Evolutionary conservation across 2,329 filamentous ascomycete species (phyloP), one percentile per base, ranked within the genome.

Genomic region (Dryadomyces quercus-mongolicae): DNA sequence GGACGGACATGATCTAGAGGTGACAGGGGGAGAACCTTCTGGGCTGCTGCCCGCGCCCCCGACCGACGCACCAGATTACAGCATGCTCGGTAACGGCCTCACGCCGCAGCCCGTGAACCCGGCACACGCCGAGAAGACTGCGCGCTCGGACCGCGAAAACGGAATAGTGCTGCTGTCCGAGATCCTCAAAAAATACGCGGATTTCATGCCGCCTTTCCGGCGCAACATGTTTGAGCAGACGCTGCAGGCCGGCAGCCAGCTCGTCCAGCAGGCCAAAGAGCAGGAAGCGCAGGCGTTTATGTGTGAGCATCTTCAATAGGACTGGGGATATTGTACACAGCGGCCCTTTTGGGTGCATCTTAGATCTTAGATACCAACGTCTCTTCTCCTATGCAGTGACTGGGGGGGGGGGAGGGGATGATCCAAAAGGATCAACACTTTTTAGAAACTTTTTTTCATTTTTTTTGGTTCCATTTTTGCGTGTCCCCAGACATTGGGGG

Each of bases 131-230:
- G 72, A 70, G 1, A 70, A 69, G 46, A 75, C 77, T 68, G 66
- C 68, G 1, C 71, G 71, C 56, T 69, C 78, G 6, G 80, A 84
- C 60, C 71, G 79, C 9, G 80, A 84, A 63, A 85, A 85, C 57
- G 78, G 73, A 0, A 65, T 85, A 21, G 77, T 84, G 0, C 64
- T 85, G 55, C 71, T 81, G 3, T 73, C 73, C 2, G 76, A 82
- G 64, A 60, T 85, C 53, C 60, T 81, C 44, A 72, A 71, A 60
- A 70, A 69, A 47, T 68, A 70, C 18, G 67, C 70, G 0, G 63
- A 66, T 1, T 67, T 70, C 7, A 61, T 81, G 59, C 64, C 72
- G 1, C 59, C 69, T 1, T 62, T 67, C 56, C 68, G 70, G 31
- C 64, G 65, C 48, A 64, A 60, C 15, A 62, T 70, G n/a, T 71